These are phyloP conservation scores for Trichoderma polysporum DNA, from an alignment of 2,329 filamentous ascomycete species.

Conservation along the genomic window DNA sequence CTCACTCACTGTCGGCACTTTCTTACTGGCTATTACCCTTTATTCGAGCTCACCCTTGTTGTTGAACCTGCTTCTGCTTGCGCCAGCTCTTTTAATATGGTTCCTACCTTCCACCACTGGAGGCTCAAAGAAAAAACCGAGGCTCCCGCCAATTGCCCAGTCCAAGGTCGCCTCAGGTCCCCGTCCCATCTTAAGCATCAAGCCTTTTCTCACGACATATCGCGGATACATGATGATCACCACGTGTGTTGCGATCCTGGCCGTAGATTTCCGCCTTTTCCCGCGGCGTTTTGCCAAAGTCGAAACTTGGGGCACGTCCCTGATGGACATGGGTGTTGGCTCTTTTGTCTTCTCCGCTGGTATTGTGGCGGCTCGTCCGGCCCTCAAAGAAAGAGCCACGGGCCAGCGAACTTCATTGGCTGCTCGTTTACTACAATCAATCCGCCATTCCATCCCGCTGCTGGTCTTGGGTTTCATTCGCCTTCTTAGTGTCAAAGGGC, in stretches of 20 bases:
- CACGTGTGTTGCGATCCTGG: slow-evolving; percentile 90
- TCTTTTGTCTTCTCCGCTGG: slow-evolving; percentile 96
- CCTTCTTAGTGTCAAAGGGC: slow-evolving; percentile 83
- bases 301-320: slow-evolving; percentile 98
- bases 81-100: slow-evolving; percentile 66
- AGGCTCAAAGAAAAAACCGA: slow-evolving; percentile 46
- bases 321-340: slow-evolving; percentile 97
- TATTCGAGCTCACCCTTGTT: slow-evolving; percentile 75
- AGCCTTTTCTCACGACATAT: slow-evolving; percentile 91
- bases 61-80: slow-evolving; percentile 70
- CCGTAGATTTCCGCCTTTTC: slow-evolving; percentile 92
- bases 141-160: slow-evolving; percentile 43
- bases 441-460: slow-evolving; percentile 81
- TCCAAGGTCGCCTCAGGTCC: slow-evolving; percentile 32
- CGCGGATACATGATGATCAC: slow-evolving; percentile 87
- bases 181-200: slow-evolving; percentile 63
- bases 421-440: slow-evolving; percentile 62
- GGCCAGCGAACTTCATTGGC: slow-evolving; percentile 50
- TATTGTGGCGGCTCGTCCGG: slow-evolving; percentile 79
- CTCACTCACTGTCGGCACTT: slow-evolving; percentile 77
- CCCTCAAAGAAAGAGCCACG: slow-evolving; percentile 67
- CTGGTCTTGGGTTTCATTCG: slow-evolving; percentile 77
- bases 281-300: slow-evolving; percentile 95
- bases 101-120: slow-evolving; percentile 43
- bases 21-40: slow-evolving; percentile 81